These are phyloP conservation scores for Saccharum officinarum DNA, from an alignment of 176 grass and related monocot species.

Conservation along the genomic window DNA sequence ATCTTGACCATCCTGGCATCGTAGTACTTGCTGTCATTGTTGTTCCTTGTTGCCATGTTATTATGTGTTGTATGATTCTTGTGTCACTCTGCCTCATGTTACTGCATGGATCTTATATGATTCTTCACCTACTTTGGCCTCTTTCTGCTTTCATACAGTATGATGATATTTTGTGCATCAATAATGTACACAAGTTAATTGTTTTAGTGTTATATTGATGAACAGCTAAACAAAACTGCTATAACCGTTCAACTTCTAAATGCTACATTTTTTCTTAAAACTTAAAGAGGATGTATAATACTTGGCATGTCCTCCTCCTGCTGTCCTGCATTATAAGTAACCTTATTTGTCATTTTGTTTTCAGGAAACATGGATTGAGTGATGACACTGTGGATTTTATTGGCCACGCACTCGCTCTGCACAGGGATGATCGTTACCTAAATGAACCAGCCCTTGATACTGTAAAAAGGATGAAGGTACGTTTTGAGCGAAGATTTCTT, in stretches of 20 bases:
- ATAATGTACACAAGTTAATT: background rate
- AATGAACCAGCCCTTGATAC: constrained; percentile 83
- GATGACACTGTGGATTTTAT: constrained; percentile 92
- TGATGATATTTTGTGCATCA: background rate
- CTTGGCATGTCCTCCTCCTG: constrained; percentile 3
- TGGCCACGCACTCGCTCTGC: constrained; percentile 84
- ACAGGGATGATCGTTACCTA: constrained; percentile 86
- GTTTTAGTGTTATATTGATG: background rate
- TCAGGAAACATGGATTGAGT: constrained; percentile 81
- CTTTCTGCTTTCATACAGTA: background rate
- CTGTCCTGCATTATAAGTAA: constrained; percentile 10
- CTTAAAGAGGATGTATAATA: constrained; percentile 9
- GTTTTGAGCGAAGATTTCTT: background rate
- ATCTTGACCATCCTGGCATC: background rate
- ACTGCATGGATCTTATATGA: background rate
- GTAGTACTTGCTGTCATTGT: background rate
- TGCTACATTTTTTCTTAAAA: constrained; percentile 7
- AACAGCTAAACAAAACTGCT: background rate
- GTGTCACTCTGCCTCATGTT: background rate
- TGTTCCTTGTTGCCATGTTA: background rate
- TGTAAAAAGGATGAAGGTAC: constrained; percentile 95
- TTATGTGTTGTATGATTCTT: background rate
- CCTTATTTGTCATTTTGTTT: constrained; percentile 18
- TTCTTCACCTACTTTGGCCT: background rate
- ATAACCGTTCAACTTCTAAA: constrained; percentile 9